Percentiles rank a stretch among this genome's conserved stretches.
Conservation (phyloP, 2,329 filamentous ascomycete genomes). For the Orbilia blumenaviensis region DNA sequence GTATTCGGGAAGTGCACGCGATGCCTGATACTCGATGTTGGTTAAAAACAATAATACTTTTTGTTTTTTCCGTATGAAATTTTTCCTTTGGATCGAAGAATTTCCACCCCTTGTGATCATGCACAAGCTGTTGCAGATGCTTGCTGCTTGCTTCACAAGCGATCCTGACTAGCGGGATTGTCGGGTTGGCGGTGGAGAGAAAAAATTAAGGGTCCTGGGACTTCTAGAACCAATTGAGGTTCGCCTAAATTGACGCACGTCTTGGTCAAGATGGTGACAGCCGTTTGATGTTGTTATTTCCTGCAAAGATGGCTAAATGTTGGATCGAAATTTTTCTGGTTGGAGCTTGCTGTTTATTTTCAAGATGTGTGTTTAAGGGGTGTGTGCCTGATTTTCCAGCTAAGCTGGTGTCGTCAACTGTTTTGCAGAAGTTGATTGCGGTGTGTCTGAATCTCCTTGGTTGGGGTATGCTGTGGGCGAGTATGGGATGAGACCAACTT, state of each 20-base stretch:
- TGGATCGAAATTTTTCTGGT: background rate
- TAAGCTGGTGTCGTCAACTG: background rate
- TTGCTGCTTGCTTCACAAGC: conserved; percentile 44
- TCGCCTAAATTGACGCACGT: conserved; percentile 49
- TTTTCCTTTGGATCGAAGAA: conserved; percentile 3
- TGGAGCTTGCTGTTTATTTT: background rate
- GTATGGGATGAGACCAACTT: background rate
- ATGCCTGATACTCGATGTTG: conserved; percentile 27
- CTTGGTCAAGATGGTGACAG: conserved; percentile 39
- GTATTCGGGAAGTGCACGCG: conserved; percentile 51
- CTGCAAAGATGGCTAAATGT: conserved; percentile 34
- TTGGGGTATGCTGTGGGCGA: background rate
- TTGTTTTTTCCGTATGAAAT: background rate
- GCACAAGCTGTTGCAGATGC: conserved; percentile 33
- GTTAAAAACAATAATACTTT: too few relatives aligned
- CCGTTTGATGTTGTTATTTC: conserved; percentile 21
- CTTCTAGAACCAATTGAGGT: conserved; percentile 49
- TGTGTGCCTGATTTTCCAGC: background rate
- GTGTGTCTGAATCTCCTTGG: background rate
- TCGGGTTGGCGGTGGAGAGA: conserved; percentile 5
- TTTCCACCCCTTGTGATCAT: conserved; percentile 20
- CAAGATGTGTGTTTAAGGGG: background rate
- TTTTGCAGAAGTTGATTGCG: background rate
- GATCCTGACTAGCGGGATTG: conserved; percentile 45
- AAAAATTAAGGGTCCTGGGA: conserved; percentile 2